A percentile compares a stretch with the other conserved stretches of the same genome.
Conservation (phyloP, 1,139 yeast genomes). For the Wickerhamiella infanticola region DNA sequence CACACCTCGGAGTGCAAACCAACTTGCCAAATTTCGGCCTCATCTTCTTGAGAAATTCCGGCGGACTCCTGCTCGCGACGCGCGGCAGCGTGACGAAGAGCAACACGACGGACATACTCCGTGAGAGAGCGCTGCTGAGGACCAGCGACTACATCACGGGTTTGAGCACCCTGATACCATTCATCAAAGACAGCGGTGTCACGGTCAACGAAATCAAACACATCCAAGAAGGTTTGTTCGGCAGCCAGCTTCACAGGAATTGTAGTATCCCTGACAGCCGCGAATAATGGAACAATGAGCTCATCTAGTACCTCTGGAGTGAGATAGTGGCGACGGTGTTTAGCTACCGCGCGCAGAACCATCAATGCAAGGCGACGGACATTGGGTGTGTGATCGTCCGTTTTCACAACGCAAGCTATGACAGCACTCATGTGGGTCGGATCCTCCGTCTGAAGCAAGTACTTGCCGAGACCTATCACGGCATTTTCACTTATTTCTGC, state of each 20-base stretch:
- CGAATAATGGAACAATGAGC: constrained; percentile 60
- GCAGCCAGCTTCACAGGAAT: constrained; percentile 92
- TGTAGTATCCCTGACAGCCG: constrained; percentile 67
- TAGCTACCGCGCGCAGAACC: constrained; percentile 57
- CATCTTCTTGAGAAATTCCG: constrained; percentile 82
- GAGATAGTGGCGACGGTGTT: constrained; percentile 22
- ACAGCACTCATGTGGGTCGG: constrained; percentile 34
- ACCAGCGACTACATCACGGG: constrained; percentile 13
- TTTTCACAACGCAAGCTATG: constrained; percentile 34
- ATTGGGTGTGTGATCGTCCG: constrained; percentile 54
- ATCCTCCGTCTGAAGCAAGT: constrained; percentile 31
- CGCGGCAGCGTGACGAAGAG: constrained; percentile 60
- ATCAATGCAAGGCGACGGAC: constrained; percentile 68
- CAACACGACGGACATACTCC: constrained; percentile 84
- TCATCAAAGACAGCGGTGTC: constrained; percentile 37
- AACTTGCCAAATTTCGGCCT: constrained; percentile 36
- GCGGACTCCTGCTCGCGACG: constrained; percentile 41
- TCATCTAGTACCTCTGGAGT: constrained; percentile 30
- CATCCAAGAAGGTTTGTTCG: constrained; percentile 70
- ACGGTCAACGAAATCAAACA: constrained; percentile 61
- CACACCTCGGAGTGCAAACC: not conserved
- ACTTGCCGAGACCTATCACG: constrained; percentile 69
- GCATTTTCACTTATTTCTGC: constrained; percentile 64
- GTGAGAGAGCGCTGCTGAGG: constrained; percentile 60
- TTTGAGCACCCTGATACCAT: constrained; percentile 34